These are phyloP conservation scores for Fusarium penzigii DNA, from an alignment of 2,329 filamentous ascomycete genomes.

Conservation along the genomic window DNA sequence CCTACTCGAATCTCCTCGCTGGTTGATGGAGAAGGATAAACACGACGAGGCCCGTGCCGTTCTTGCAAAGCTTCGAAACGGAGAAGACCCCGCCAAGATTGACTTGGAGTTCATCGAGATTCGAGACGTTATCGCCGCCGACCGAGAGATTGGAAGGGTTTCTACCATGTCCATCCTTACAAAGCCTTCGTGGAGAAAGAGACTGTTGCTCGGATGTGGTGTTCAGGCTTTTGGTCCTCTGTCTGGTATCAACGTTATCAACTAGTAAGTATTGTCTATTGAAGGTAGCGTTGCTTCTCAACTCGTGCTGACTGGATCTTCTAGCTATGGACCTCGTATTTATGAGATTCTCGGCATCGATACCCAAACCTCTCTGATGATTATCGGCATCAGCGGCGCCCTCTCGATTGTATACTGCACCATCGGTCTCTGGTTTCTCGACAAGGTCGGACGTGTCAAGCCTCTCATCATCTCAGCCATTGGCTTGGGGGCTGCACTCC, in stretches of 20 bases:
- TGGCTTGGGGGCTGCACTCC: constrained; percentile 27
- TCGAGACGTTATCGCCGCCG: constrained; percentile 38
- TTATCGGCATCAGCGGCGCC: constrained; percentile 52
- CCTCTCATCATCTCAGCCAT: constrained; percentile 44
- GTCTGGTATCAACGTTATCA: constrained; percentile 40
- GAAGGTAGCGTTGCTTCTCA: neutral
- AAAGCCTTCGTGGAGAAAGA: constrained; percentile 44
- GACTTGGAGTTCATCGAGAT: constrained; percentile 45
- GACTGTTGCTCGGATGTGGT: constrained; percentile 47
- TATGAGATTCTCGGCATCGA: constrained; percentile 46
- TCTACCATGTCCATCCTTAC: constrained; percentile 45
- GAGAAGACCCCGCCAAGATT: constrained; percentile 34
- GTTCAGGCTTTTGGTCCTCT: constrained; percentile 51
- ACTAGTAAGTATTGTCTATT: constrained; percentile 15
- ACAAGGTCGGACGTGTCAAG: constrained; percentile 49
- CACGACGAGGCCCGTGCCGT: constrained; percentile 35
- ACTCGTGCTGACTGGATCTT: constrained; percentile 2
- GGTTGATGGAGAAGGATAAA: constrained; percentile 38
- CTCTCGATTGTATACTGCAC: constrained; percentile 50
- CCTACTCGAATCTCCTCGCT: constrained; percentile 27
- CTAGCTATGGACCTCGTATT: constrained; percentile 35
- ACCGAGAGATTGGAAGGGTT: constrained; percentile 35
- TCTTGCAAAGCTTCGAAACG: constrained; percentile 35
- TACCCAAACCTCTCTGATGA: constrained; percentile 47
- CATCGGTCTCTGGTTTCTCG: constrained; percentile 45